These are phyloP conservation scores for Macrocystidia cucumis DNA, from an alignment of 1,284 basidiomycete species.

Conservation along the genomic window DNA sequence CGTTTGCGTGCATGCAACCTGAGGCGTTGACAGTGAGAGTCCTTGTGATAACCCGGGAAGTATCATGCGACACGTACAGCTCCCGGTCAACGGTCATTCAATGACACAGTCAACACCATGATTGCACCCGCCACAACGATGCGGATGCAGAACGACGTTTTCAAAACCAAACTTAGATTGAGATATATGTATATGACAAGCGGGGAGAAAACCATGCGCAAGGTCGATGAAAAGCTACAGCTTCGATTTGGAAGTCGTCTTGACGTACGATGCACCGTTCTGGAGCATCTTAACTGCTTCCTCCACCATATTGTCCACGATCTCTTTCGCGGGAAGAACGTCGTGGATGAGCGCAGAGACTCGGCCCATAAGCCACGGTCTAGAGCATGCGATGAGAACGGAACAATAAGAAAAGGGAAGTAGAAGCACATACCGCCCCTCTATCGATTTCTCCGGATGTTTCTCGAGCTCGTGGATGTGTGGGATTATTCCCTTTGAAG, in stretches of 20 bases:
- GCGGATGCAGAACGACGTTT: too few relatives aligned
- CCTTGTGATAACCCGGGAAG: too few relatives aligned
- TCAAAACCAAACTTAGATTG: too few relatives aligned
- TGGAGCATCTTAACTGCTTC: constrained; percentile 49
- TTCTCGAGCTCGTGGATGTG: constrained; percentile 61
- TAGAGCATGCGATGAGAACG: constrained; percentile 4
- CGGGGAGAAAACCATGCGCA: too few relatives aligned
- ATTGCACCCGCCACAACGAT: too few relatives aligned
- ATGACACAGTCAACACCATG: too few relatives aligned
- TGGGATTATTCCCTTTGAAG: constrained; percentile 72
- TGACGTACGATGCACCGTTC: constrained; percentile 24
- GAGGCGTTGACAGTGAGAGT: too few relatives aligned
- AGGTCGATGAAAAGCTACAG: too few relatives aligned
- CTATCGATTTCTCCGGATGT: constrained; percentile 64
- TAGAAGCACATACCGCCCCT: constrained; percentile 17
- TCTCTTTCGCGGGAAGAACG: constrained; percentile 70
- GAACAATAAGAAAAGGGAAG: not conserved
- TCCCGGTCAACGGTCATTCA: too few relatives aligned
- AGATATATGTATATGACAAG: too few relatives aligned
- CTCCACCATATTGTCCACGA: constrained; percentile 75
- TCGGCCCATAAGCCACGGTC: constrained; percentile 72
- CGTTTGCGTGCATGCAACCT: too few relatives aligned
- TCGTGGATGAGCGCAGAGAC: constrained; percentile 73
- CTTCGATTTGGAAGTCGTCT: constrained; percentile 22
- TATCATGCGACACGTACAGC: too few relatives aligned